These are phyloP conservation scores for Mycena leptocephala DNA, from an alignment of 768 basidiomycete species.

Conservation along the genomic window DNA sequence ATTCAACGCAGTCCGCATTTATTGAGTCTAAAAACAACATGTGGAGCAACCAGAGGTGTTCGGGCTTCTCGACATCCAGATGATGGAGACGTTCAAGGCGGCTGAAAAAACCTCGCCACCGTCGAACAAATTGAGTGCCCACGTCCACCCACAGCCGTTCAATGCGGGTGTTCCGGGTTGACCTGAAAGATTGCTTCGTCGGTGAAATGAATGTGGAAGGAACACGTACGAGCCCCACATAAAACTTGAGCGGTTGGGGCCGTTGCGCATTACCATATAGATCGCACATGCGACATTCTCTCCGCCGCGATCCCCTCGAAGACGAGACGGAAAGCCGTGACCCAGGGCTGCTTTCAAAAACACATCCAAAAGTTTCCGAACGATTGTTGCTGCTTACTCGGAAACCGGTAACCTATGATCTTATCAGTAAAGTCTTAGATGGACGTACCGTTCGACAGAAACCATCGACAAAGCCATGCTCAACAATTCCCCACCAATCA, in stretches of 20 bases:
- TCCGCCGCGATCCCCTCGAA: slow-evolving; percentile 43
- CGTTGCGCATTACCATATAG: slow-evolving; percentile 13
- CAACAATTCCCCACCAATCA: slow-evolving; percentile 47
- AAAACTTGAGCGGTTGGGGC: slow-evolving; percentile 35
- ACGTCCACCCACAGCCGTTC: too few relatives aligned
- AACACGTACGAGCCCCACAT: slow-evolving; percentile 24
- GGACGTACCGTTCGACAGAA: slow-evolving; percentile 44
- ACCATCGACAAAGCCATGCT: slow-evolving; percentile 50
- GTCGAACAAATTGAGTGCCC: too few relatives aligned
- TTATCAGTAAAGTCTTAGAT: not conserved
- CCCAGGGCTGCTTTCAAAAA: not conserved
- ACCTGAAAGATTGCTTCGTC: not conserved
- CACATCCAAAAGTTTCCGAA: not conserved
- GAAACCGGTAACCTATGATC: slow-evolving; percentile 27
- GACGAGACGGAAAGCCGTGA: slow-evolving; percentile 33
- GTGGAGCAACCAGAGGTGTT: slow-evolving; percentile 60
- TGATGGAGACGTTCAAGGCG: too few relatives aligned
- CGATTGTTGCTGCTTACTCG: slow-evolving; percentile 28
- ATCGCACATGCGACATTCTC: slow-evolving; percentile 41
- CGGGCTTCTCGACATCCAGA: too few relatives aligned
- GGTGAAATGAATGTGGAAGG: not conserved
- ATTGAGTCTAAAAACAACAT: slow-evolving; percentile 39
- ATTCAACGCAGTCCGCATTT: not conserved
- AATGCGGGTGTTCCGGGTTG: not conserved
- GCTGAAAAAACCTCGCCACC: too few relatives aligned